Conservation (phyloP, 192 early-diverging fungal species). For the Backusella tarrabulga region DNA sequence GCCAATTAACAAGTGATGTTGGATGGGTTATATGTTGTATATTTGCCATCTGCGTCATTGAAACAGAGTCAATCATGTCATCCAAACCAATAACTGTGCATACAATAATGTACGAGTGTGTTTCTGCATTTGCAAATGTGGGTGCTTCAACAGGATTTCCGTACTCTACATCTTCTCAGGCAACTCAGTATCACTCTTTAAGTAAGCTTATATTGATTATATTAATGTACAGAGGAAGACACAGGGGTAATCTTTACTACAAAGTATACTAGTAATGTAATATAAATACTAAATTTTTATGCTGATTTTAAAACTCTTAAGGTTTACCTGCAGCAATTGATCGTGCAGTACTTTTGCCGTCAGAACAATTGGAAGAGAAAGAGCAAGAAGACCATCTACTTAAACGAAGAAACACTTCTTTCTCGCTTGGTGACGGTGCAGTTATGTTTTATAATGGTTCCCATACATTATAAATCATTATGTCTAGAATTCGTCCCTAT, state of each 20-base stretch:
- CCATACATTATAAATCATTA: neutral
- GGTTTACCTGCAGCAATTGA: conserved; percentile 37
- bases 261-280: neutral
- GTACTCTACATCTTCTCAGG: conserved; percentile 16
- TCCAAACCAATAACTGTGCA: conserved; percentile 26
- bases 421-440: neutral
- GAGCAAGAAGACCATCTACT: conserved; percentile 19
- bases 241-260: conserved; percentile 22
- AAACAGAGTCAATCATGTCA: conserved; percentile 24
- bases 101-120: conserved; percentile 36
- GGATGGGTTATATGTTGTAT: conserved; percentile 33
- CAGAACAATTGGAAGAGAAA: conserved; percentile 27
- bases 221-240: conserved; percentile 36
- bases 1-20: conserved; percentile 37
- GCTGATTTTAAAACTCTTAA: neutral
- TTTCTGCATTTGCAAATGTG: conserved; percentile 37
- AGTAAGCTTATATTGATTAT: conserved; percentile 31
- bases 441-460: conserved; percentile 19
- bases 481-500: conserved; percentile 13
- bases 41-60: conserved; percentile 27
- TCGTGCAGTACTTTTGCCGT: conserved; percentile 35
- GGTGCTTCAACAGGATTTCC: conserved; percentile 33
- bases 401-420: conserved; percentile 19
- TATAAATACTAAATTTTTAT: neutral
- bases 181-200: conserved; percentile 22